Evolutionary conservation across 2,329 filamentous ascomycete species (phyloP).

Genomic region (Saccharata proteae): DNA sequence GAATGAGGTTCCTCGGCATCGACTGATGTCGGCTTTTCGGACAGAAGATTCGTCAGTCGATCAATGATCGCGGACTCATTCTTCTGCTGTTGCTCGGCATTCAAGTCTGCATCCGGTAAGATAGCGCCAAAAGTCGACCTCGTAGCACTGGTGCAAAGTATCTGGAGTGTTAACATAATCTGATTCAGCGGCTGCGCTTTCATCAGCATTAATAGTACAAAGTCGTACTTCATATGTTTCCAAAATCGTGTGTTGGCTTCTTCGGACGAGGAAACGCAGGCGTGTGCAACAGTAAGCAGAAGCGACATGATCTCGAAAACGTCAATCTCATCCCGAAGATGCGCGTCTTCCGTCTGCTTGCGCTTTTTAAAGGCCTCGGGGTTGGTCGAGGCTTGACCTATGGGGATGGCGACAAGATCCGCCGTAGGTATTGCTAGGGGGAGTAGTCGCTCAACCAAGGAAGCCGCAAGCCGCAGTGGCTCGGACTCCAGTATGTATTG

Average conservation of each 20-base stretch:
- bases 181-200: constrained; percentile 53
- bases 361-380: background rate
- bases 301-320: constrained; percentile 52
- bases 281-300: constrained; percentile 51
- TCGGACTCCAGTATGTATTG: constrained; percentile 52
- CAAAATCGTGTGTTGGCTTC: constrained; percentile 46
- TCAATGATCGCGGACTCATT: constrained; percentile 44
- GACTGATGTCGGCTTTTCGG: constrained; percentile 37
- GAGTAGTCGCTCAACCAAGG: constrained; percentile 45
- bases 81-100: constrained; percentile 19
- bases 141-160: constrained; percentile 56
- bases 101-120: constrained; percentile 20
- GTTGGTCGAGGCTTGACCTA: background rate
- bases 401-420: constrained; percentile 42
- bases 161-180: constrained; percentile 50
- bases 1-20: constrained; percentile 15
- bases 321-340: constrained; percentile 47
- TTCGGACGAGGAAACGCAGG: constrained; percentile 35
- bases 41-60: constrained; percentile 50
- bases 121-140: constrained; percentile 56
- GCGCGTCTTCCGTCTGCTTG: constrained; percentile 1
- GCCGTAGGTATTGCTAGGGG: constrained; percentile 33
- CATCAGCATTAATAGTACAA: constrained; percentile 55
- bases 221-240: constrained; percentile 53
- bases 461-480: constrained; percentile 45